Percentiles rank a stretch among this genome's conserved stretches.
phyloP scores from a whole-genome alignment of 2,329 filamentous ascomycete species.

The Alternaria novae-zelandiae region DNA sequence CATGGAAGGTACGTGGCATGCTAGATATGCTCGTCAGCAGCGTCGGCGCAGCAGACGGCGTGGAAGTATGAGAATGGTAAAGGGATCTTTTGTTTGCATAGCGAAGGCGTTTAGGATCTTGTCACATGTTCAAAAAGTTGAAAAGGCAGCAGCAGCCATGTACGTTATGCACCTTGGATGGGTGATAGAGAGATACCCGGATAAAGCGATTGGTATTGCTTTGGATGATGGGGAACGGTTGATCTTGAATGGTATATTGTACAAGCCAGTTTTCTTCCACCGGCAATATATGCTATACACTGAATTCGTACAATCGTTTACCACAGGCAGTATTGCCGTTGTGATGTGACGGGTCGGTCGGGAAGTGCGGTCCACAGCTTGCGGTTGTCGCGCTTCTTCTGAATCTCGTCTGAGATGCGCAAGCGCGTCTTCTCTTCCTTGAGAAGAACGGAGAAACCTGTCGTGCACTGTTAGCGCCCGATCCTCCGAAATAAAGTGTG shows the following conservation, averaged over 20 bases:
- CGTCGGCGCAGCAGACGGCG: conserved; percentile 41
- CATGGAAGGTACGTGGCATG: conserved; percentile 85
- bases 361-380: conserved; percentile 89
- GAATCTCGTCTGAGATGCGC: conserved; percentile 76
- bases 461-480: not conserved
- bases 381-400: conserved; percentile 74
- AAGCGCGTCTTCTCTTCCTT: conserved; percentile 95
- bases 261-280: conserved; percentile 9
- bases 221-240: conserved; percentile 31
- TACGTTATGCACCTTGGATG: not conserved
- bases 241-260: conserved; percentile 28
- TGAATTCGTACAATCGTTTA: conserved; percentile 52
- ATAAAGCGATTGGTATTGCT: conserved; percentile 21
- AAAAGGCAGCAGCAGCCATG: not conserved
- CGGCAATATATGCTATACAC: conserved; percentile 8
- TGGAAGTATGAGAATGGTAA: conserved; percentile 15
- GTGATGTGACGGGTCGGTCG: conserved; percentile 80
- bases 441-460: conserved; percentile 78
- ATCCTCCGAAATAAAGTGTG: conserved; percentile 31
- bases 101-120: conserved; percentile 43
- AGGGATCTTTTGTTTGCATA: conserved; percentile 38
- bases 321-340: conserved; percentile 92
- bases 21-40: conserved; percentile 77
- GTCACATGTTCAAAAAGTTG: conserved; percentile 7
- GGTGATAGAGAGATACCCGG: conserved; percentile 8